Percentiles rank a stretch among this genome's conserved stretches.
These are phyloP conservation scores for Pleurotus eryngii DNA, from an alignment of 768 basidiomycete genomes.

Conservation along the genomic window DNA sequence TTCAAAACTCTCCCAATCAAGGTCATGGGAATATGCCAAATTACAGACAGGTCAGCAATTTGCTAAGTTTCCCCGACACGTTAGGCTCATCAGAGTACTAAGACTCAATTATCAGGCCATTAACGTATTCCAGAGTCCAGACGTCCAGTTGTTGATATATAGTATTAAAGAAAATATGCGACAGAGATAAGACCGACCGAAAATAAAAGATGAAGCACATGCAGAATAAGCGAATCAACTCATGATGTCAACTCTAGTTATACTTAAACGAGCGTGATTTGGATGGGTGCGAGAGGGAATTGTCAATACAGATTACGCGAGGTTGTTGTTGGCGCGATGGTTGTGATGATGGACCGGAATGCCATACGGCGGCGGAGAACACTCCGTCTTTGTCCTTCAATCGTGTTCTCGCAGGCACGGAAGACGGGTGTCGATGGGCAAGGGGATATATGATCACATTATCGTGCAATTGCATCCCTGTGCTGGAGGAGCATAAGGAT, in stretches of 20 bases:
- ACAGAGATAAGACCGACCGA: neutral
- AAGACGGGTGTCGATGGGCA: neutral
- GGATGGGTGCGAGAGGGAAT: neutral
- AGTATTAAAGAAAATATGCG: neutral
- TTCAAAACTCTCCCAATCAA: neutral
- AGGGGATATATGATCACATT: slow-evolving; percentile 46
- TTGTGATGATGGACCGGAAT: neutral
- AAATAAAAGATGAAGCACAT: neutral
- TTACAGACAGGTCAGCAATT: too few species aligned
- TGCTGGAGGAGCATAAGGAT: slow-evolving; percentile 86
- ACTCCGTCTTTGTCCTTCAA: slow-evolving; percentile 1
- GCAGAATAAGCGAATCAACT: neutral
- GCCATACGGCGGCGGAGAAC: neutral
- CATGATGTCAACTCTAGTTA: neutral
- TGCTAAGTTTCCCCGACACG: too few species aligned
- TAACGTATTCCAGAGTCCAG: too few species aligned
- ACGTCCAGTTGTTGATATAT: too few species aligned
- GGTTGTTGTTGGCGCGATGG: neutral
- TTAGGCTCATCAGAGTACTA: too few species aligned
- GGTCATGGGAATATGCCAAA: slow-evolving; percentile 1
- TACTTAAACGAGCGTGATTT: slow-evolving; percentile 4
- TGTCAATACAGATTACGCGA: slow-evolving; percentile 5
- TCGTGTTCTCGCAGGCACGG: neutral
- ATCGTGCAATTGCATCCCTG: slow-evolving; percentile 69
- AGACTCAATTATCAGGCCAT: too few species aligned